phyloP scores from a whole-genome alignment of 108 stramenopile species.

The Thalassiosira profunda region DNA sequence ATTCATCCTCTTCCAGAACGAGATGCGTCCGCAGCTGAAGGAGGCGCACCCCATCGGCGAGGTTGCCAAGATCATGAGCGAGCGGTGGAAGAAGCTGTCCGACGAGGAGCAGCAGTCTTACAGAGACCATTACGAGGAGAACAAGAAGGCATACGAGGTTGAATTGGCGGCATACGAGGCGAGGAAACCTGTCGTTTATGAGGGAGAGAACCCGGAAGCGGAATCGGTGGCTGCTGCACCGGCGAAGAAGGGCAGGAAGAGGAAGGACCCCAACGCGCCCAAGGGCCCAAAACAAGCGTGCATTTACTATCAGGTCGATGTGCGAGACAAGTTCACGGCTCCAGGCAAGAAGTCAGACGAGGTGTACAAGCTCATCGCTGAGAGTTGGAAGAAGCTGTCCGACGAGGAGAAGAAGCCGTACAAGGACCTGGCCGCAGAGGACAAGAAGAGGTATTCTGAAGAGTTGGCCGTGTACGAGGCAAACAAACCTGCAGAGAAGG shows the following conservation, averaged over 20 bases:
- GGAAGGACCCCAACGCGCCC: constrained; percentile 78
- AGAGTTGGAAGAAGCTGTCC: constrained; percentile 89
- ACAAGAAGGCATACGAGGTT: constrained; percentile 88
- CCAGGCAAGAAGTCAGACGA: constrained; percentile 95
- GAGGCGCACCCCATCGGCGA: constrained; percentile 91
- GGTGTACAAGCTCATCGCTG: constrained; percentile 89
- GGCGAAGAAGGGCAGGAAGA: too few species aligned
- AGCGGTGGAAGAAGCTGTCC: constrained; percentile 88
- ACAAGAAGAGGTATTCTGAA: constrained; percentile 88
- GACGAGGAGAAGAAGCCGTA: constrained; percentile 86
- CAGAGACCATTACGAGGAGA: constrained; percentile 85
- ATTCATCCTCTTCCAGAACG: constrained; percentile 90
- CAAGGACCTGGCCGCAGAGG: constrained; percentile 87
- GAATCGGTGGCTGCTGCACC: too few species aligned
- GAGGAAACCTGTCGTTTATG: too few species aligned
- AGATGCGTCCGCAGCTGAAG: constrained; percentile 84
- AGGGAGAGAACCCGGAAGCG: background rate
- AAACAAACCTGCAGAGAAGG: too few species aligned
- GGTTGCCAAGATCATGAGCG: constrained; percentile 83
- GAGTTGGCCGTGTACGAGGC: constrained; percentile 89
- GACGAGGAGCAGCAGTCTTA: constrained; percentile 86
- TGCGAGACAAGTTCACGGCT: too few species aligned
- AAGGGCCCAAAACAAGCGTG: background rate
- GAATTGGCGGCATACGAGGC: constrained; percentile 94
- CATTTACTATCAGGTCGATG: background rate